Evolutionary conservation across 768 basidiomycete species (phyloP), one percentile per base, ranked within the genome.

Genomic region (Mycena crocata): DNA sequence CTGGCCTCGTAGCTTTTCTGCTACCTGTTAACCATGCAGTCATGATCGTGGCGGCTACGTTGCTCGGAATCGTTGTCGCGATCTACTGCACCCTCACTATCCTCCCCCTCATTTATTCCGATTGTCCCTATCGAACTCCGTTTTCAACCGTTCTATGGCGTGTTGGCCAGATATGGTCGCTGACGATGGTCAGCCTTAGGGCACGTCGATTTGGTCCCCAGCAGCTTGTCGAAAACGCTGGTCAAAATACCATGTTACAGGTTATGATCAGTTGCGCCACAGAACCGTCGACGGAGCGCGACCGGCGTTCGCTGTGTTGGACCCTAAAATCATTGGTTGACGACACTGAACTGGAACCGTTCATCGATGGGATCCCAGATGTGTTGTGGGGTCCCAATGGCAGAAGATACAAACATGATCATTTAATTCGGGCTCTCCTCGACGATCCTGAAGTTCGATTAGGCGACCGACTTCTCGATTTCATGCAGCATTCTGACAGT

Each of bases 101-200:
- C 9, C 35, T 51, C 21, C 32, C 49, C 37, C 23, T 51, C 26
- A 7, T 62, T 19, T 39, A 37, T 30, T 37, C n/a, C n/a, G 52
- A 55, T 24, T 52, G 35, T 17, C 61, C 61, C 6, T 62, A 42
- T 24, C 45, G 31, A 15, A 62, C 50, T 32, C 49, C 61, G 1
- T 34, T 62, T 28, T 62, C 61, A 13, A 24, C 21, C n/a, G 23
- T 40, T 21, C 32, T 62, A 23, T 62, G 61, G 61, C 48, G 21
- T 23, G 32, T 31, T 5, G 21, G 48, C 23, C 48, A 50, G 30
- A 14, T 50, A 26, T 30, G 28, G 48, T 17, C 9, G 8, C 19
- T 21, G 2, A 31, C 32, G 30, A 31, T 15, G 2, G 30, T 19
- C 13, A 14, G 19, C 30, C 30, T 50, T 19, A 17, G 5, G 24